phyloP scores from a whole-genome alignment of 2,329 filamentous ascomycete species.

The Cytospora piceae region DNA sequence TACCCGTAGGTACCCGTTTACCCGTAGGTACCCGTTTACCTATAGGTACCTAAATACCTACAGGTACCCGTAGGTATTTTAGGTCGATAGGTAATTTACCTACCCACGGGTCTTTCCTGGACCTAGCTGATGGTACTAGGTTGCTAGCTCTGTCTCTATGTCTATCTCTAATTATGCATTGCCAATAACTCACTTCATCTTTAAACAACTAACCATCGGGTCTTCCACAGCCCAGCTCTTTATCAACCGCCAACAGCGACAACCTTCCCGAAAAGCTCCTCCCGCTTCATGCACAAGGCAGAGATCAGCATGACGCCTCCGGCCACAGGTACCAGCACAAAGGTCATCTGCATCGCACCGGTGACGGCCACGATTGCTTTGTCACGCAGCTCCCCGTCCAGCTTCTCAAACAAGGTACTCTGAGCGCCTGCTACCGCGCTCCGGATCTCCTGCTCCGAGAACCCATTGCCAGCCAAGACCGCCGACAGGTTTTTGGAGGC shows the following conservation, averaged over 20 bases:
- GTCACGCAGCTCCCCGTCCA: slow-evolving; percentile 35
- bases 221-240: too few relatives aligned
- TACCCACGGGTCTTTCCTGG: too few relatives aligned
- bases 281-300: slow-evolving; percentile 36
- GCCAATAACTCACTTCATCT: too few relatives aligned
- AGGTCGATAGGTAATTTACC: too few relatives aligned
- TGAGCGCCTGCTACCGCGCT: slow-evolving; percentile 40
- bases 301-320: slow-evolving; percentile 36
- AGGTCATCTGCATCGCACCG: slow-evolving; percentile 38
- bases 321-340: slow-evolving; percentile 38
- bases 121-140: too few relatives aligned
- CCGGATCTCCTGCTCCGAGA: slow-evolving; percentile 38
- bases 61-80: too few relatives aligned
- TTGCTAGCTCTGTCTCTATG: too few relatives aligned
- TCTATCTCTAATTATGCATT: too few relatives aligned
- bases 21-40: too few relatives aligned
- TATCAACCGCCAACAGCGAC: neutral
- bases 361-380: slow-evolving; percentile 41
- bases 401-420: slow-evolving; percentile 38
- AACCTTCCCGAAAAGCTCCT: slow-evolving; percentile 35
- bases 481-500: slow-evolving; percentile 32
- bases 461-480: slow-evolving; percentile 38
- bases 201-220: too few relatives aligned
- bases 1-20: too few relatives aligned
- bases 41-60: too few relatives aligned